Conservation (phyloP, 2,329 filamentous ascomycete genomes). For the Aspergillus phoenicis region DNA sequence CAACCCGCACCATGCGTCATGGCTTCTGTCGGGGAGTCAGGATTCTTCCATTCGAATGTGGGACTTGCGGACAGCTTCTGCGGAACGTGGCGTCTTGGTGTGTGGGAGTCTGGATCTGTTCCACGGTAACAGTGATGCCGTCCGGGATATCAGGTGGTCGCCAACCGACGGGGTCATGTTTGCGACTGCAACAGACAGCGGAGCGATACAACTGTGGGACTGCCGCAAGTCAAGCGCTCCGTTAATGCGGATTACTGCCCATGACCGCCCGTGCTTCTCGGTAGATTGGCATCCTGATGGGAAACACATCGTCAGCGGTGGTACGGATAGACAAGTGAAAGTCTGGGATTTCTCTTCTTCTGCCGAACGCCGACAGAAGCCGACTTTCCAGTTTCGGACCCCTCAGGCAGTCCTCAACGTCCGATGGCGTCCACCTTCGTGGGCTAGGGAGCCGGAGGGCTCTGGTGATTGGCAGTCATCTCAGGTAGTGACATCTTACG, state of each 20-base stretch:
- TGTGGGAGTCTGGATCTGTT: slow-evolving; percentile 60
- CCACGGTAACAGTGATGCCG: slow-evolving; percentile 60
- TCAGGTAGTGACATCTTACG: slow-evolving; percentile 64
- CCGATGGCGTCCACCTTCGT: slow-evolving; percentile 64
- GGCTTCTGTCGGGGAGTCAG: slow-evolving; percentile 66
- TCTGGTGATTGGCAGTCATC: slow-evolving; percentile 61
- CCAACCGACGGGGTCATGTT: slow-evolving; percentile 64
- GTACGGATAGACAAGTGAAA: slow-evolving; percentile 63
- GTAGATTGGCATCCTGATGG: slow-evolving; percentile 71
- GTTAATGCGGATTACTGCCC: slow-evolving; percentile 63
- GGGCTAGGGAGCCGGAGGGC: slow-evolving; percentile 55
- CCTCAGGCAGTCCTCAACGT: slow-evolving; percentile 65
- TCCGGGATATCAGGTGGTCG: slow-evolving; percentile 67
- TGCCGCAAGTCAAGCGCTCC: slow-evolving; percentile 59
- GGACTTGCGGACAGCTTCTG: slow-evolving; percentile 60
- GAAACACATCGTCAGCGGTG: slow-evolving; percentile 64
- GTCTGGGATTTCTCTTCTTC: slow-evolving; percentile 64
- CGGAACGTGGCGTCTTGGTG: slow-evolving; percentile 52
- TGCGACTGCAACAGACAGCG: slow-evolving; percentile 66
- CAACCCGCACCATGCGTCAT: slow-evolving; percentile 62
- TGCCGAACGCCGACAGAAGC: slow-evolving; percentile 61
- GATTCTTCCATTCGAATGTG: slow-evolving; percentile 66
- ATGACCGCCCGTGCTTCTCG: slow-evolving; percentile 62
- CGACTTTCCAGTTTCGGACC: slow-evolving; percentile 60
- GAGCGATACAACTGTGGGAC: slow-evolving; percentile 66